Base-by-base conservation (phyloP, 768 basidiomycete genomes). In the Dictyophora rubrovolvata region DNA sequence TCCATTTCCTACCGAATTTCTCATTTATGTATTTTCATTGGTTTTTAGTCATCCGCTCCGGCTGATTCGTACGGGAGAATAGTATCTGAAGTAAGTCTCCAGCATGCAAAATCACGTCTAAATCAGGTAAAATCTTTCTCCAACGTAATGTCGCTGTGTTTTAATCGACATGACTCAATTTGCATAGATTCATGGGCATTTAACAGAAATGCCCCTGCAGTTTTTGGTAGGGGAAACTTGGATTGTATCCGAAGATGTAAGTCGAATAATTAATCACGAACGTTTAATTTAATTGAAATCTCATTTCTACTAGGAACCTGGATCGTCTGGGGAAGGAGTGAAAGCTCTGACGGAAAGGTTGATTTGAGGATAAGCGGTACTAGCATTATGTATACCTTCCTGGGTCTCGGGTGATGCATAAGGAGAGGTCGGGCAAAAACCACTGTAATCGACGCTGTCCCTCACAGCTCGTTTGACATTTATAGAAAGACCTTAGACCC, bases 41-140 rank as follows among this genome's bases (percentile, higher is more conserved):
- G 53, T 49, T 22, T 48, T 23, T 50, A 92, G 89, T 76, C 71
- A 56, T 91, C 89, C 65, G 76, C 87, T 5, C 85, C 87, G 1
- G 86, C 88, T 67, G 80, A 81, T 54, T 83, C 88, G 79, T 75
- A 79, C 3, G 93, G 91, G 0, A 93, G 95, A 68, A 84, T 95
- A 55, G 84, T 80, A 10, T 82, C 84, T 10, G 84, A 77, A 1
- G 65, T 89, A n/a, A 70, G 80, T 0, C 73, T 94, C 33, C 71
- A 76, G 1, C 81, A 86, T 50, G 78, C 93, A 64, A 95, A 94
- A 74, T 74, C 82, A 51, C 82, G 82, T n/a, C 77, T 97, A 48
- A 71, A 74, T 18, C 75, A 83, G 66, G 83, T 72, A 57, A 65
- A 28, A 28, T 17, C 7, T 33, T 8, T 16, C 49, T 50, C 10